phyloP scores from a whole-genome alignment of 768 basidiomycete species.

The Hypholoma fasciculare region DNA sequence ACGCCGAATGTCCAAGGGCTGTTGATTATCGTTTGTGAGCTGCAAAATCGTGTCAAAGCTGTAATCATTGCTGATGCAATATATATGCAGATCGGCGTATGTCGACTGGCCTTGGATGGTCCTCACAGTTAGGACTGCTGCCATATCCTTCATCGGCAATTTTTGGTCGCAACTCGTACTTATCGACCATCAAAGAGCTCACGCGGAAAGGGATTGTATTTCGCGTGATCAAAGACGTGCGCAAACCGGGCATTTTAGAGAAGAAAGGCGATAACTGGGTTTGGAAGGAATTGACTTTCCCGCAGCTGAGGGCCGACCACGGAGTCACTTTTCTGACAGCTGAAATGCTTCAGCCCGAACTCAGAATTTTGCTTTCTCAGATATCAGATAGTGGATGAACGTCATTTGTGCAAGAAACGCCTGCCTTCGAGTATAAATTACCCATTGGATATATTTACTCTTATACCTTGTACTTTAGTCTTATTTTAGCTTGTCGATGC shows the following conservation, averaged over 20 bases:
- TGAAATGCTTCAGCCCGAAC: not conserved
- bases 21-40: not conserved
- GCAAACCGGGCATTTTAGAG: not conserved
- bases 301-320: not conserved
- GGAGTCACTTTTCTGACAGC: not conserved
- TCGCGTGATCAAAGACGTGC: not conserved
- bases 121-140: not conserved
- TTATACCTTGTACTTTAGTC: too few species aligned
- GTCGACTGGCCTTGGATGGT: not conserved
- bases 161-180: not conserved
- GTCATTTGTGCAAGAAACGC: too few species aligned
- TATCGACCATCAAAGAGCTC: not conserved
- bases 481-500: too few species aligned
- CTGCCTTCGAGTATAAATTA: too few species aligned
- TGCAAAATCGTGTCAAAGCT: not conserved
- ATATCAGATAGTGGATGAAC: too few species aligned
- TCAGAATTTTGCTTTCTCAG: not conserved
- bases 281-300: not conserved
- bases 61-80: too few species aligned
- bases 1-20: not conserved
- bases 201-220: not conserved
- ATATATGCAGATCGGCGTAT: too few species aligned
- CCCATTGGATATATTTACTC: too few species aligned
- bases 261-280: slow-evolving; percentile 1
- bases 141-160: not conserved